Percentiles rank a stretch among this genome's conserved stretches.
Conservation (phyloP, 345 rosid genomes). For the Microcos paniculata region DNA sequence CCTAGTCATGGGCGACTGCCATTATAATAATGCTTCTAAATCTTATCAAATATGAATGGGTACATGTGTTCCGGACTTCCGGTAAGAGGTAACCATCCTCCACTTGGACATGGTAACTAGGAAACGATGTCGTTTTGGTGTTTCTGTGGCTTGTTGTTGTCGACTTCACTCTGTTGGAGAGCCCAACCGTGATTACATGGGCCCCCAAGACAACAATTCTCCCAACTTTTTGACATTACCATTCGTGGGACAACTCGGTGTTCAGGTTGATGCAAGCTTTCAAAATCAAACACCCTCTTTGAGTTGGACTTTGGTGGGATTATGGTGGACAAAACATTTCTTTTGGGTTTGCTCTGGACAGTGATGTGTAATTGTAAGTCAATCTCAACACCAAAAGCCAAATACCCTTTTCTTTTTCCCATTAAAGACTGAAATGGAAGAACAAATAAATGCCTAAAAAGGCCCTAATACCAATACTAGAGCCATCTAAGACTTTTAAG, state of each 20-base stretch:
- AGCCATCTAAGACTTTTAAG: background rate
- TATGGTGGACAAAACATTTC: background rate
- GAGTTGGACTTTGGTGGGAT: constrained; percentile 15
- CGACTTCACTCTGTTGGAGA: background rate
- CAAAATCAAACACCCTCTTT: constrained; percentile 9
- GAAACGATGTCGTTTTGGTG: background rate
- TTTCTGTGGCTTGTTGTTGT: background rate
- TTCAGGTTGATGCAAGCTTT: background rate
- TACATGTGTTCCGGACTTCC: background rate
- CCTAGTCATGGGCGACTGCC: background rate
- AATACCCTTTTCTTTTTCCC: background rate
- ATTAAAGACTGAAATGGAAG: background rate
- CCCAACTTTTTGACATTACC: background rate
- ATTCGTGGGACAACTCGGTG: constrained; percentile 5
- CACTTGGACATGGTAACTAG: too few relatives aligned
- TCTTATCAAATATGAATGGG: background rate
- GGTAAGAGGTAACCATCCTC: background rate
- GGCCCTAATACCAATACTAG: background rate
- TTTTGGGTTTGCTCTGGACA: background rate
- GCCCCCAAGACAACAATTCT: background rate
- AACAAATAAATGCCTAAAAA: background rate
- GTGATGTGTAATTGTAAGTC: background rate
- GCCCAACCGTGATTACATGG: constrained; percentile 4
- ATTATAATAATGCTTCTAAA: background rate
- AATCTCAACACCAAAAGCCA: background rate